A percentile compares a stretch with the other conserved stretches of the same genome.
Evolutionary conservation across 2,329 filamentous ascomycete genomes (phyloP).

Genomic region (Penicillium sp.): DNA sequence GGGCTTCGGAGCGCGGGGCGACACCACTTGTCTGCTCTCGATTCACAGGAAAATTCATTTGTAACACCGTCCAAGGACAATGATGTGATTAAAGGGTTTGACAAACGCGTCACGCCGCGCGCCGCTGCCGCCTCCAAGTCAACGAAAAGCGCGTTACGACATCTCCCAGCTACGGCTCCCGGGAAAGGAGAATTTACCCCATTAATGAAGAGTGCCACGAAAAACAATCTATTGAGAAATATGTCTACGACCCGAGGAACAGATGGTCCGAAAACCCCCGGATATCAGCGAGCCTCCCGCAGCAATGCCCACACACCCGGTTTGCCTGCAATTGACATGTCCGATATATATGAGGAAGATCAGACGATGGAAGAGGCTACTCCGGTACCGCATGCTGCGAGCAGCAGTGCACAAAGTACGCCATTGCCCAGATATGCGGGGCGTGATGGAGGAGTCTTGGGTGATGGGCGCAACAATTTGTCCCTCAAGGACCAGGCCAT

Average conservation of each 20-base stretch:
- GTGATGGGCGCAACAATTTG: slow-evolving; percentile 77
- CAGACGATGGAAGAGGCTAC: slow-evolving; percentile 67
- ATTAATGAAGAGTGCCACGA: slow-evolving; percentile 72
- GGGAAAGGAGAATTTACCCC: slow-evolving; percentile 81
- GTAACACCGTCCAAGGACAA: slow-evolving; percentile 72
- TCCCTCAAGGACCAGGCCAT: slow-evolving; percentile 93
- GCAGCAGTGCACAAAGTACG: slow-evolving; percentile 78
- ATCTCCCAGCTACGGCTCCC: slow-evolving; percentile 59
- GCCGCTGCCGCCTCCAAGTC: slow-evolving; percentile 54
- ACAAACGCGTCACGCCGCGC: slow-evolving; percentile 70
- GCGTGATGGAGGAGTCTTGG: slow-evolving; percentile 63
- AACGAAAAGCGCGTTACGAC: slow-evolving; percentile 57
- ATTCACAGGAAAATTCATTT: slow-evolving; percentile 85
- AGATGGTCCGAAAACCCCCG: slow-evolving; percentile 64
- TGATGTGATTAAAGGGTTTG: slow-evolving; percentile 71
- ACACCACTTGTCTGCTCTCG: slow-evolving; percentile 53
- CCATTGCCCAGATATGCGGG: slow-evolving; percentile 69
- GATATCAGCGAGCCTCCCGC: slow-evolving; percentile 59
- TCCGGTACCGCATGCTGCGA: slow-evolving; percentile 69
- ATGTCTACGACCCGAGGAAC: slow-evolving; percentile 58
- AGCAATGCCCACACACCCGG: slow-evolving; percentile 70
- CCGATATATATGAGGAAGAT: slow-evolving; percentile 59
- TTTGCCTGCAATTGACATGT: slow-evolving; percentile 69
- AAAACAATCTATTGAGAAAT: slow-evolving; percentile 59
- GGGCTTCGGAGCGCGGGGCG: slow-evolving; percentile 54